Evolutionary conservation across 179 eudicot species (phyloP), one percentile per base, ranked within the genome.

Genomic region (Pouteria campechiana): DNA sequence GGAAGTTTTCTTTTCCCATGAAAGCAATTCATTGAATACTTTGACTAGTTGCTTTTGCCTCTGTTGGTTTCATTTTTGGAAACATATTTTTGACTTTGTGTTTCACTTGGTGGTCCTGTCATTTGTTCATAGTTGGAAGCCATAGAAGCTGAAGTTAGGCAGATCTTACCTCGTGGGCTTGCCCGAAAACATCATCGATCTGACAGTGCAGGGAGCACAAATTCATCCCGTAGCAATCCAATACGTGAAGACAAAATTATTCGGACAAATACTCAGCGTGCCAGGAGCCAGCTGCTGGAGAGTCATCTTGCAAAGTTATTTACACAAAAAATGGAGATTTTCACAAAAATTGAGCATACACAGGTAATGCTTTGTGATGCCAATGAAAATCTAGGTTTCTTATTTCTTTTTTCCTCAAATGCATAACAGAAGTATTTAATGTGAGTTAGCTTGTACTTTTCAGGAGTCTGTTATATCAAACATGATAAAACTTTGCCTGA

Each of bases 211-310:
- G 96, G 96, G 22, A 92, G 99, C 77, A 73, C 83, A 27, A 49
- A 76, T 24, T 92, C 99, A 32, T 82, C 99, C 44, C 92, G 84
- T 44, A 92, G 99, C 59, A 92, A 79, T 74, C 71, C 96, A 23
- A 63, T 92, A 48, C 81, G 88, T 39, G 96, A 92, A 69, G 94
- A 86, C 48, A 73, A 50, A 68, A 3, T 78, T 41, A 39, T 32
- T 50, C 79, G 87, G 18, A 86, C 92, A 45, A 75, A 58, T 70
- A 46, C 94, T 45, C 90, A 92, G 46, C 76, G 65, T 61, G 96
- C 83, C 23, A 77, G 88, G 65, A 92, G 94, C 67, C 96, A 92
- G 55, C 94, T 90, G 57, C 81, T 90, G 27, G 96, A 90, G 65
- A 72, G 90, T 35, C 95, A 81, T 72, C 57, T 92, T 21, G 96